Evolutionary conservation across 2,329 filamentous ascomycete genomes (phyloP), one percentile per base, ranked within the genome.

Genomic region (Neopestalotiopsis sp.): DNA sequence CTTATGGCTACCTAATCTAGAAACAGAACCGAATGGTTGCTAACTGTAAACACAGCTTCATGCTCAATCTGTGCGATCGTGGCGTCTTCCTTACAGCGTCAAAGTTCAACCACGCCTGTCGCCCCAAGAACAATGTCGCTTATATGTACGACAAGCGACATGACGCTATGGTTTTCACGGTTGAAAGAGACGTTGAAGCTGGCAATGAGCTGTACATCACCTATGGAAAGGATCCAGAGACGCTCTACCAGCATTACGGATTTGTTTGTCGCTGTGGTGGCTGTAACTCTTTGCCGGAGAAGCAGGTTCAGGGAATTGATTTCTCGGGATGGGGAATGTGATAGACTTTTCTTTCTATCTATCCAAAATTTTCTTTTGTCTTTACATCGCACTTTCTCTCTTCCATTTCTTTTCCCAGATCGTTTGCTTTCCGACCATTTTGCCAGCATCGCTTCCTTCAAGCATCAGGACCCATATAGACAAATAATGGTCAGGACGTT

Each of bases 31-130:
- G n/a, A 5, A 65, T 12, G 28, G 61, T 10, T 63, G 34, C 62
- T 49, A 6, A 65, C 40, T 2, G 13, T 20, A 9, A 38, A 24
- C 24, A 9, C 20, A 66, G 28, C 63, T 66, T 66, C 34, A 17
- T 61, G 17, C 7, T 34, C 10, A 42, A 10, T n/a, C 56, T 12
- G 1, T 14, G n/a, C 17, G 67, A 17, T 66, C 56, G 20, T 72
- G 82, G 80, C 0, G 81, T 89, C 2, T 89, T 88, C 68, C 80
- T 84, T 0, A 78, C 87, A 5, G 86, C 84, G 0, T 84, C 87
- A 0, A 81, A 88, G 2, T 89, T 90, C 77, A 90, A 90, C 74
- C 88, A 90, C 73, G 84, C 87, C 0, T 90, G 88, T 73, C 69
- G 72, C 1, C 79, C 82, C 0, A 75, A 72, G 3, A 75, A 81